Evolutionary conservation across 140 eudicot genomes (phyloP), one percentile per base, ranked within the genome.

Genomic region (Flaveria floridana): DNA sequence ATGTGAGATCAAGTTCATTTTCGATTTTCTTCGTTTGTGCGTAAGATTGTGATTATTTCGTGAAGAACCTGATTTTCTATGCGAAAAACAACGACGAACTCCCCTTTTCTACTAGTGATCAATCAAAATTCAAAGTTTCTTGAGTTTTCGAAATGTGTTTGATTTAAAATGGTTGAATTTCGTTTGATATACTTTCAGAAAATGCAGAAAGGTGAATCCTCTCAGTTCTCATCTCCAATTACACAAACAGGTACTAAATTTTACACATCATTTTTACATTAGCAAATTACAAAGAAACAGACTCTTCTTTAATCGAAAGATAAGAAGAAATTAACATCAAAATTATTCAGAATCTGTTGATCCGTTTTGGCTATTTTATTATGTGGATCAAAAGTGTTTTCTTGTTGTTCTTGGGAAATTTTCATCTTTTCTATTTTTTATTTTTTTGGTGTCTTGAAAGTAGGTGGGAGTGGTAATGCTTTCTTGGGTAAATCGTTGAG

Each of bases 171-270:
- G 20, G 59, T 20, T 53, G 59, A 53, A 53, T 16, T 16, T 18
- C 10, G 59, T 53, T 53, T 4, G 18, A n/a, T 53, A 4, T 18
- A 5, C 23, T 53, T 53, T 11, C 89, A 83, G 82, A 61, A 77
- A 70, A 83, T 85, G 89, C 84, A 80, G 50, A 80, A 80, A 64
- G 57, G 66, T 78, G 76, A 65, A 78, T 63, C 70, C 53, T 75
- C 12, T 81, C 75, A 80, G 41, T 81, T 64, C 67, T 84, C 88
- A 44, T 13, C 72, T 77, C 67, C 74, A 25, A 73, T 52, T 68
- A 26, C 23, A 65, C 83, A 20, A 65, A 34, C 68, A 52, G 72
- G 55, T 48, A 48, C 5, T 14, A 16, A 52, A 9, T 6, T 34
- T 34, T 5, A 6, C 1, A 34, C 41, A 34, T 0, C 1, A 34